These are phyloP conservation scores for Teunomyces gatunensis DNA, from an alignment of 805 yeast species.

Conservation along the genomic window DNA sequence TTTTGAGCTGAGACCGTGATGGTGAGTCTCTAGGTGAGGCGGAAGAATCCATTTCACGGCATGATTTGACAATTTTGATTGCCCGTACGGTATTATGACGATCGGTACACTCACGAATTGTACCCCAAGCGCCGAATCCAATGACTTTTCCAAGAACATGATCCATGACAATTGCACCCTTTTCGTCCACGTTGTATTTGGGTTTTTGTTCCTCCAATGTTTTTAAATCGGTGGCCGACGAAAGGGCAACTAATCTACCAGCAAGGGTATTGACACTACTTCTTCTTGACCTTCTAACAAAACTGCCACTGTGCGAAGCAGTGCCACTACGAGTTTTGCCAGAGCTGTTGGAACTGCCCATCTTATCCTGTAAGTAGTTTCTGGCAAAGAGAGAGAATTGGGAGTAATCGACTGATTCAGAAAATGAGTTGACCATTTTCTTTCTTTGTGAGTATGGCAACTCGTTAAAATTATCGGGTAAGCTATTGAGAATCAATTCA, in stretches of 20 bases:
- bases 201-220: conserved; percentile 23
- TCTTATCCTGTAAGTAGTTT: conserved; percentile 26
- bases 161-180: conserved; percentile 64
- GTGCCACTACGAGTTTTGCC: conserved; percentile 17
- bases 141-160: conserved; percentile 68
- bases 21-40: conserved; percentile 9
- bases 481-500: conserved; percentile 36
- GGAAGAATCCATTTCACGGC: conserved; percentile 16
- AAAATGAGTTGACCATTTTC: conserved; percentile 37
- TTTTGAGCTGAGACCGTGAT: conserved; percentile 3
- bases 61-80: conserved; percentile 55
- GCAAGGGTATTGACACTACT: conserved; percentile 39
- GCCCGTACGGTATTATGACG: conserved; percentile 45
- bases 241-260: conserved; percentile 36
- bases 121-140: conserved; percentile 91
- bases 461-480: conserved; percentile 54
- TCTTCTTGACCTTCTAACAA: conserved; percentile 28
- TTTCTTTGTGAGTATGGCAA: conserved; percentile 63
- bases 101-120: conserved; percentile 64
- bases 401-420: conserved; percentile 41
- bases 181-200: conserved; percentile 51
- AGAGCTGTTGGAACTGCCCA: conserved; percentile 16
- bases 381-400: conserved; percentile 42
- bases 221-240: conserved; percentile 35
- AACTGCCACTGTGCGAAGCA: conserved; percentile 23